Conservation (phyloP, 2,329 filamentous ascomycete species). For the Xylariaceae sp. region DNA sequence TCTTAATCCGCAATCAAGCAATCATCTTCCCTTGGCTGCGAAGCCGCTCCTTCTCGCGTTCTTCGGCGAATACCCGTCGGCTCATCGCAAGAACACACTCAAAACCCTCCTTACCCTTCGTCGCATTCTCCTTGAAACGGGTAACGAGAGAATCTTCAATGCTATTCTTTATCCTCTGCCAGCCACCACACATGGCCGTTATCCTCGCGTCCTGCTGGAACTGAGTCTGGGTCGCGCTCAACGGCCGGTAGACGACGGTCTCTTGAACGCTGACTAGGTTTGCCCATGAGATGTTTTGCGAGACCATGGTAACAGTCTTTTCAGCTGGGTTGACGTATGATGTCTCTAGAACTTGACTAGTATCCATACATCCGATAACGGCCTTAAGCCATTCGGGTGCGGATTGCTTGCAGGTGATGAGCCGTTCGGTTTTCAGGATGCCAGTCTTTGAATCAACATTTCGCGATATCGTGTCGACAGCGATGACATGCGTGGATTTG, state of each 20-base stretch:
- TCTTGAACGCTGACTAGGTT: constrained; percentile 92
- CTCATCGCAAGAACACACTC: constrained; percentile 95
- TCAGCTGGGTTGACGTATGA: constrained; percentile 86
- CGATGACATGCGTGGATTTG: constrained; percentile 94
- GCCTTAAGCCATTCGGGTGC: constrained; percentile 81
- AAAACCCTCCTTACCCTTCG: constrained; percentile 90
- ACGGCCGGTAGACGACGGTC: constrained; percentile 83
- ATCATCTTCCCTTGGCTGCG: constrained; percentile 41
- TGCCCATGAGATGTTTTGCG: constrained; percentile 90
- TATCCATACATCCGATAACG: constrained; percentile 79
- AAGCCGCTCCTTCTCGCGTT: constrained; percentile 68
- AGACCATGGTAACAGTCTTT: constrained; percentile 95
- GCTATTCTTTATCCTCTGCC: constrained; percentile 95
- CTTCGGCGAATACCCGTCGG: constrained; percentile 87
- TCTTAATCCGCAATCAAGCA: constrained; percentile 22
- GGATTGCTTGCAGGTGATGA: constrained; percentile 66
- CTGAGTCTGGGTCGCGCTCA: constrained; percentile 66
- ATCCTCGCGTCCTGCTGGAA: constrained; percentile 92
- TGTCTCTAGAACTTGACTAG: constrained; percentile 90
- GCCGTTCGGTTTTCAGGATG: constrained; percentile 65
- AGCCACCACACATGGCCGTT: constrained; percentile 92
- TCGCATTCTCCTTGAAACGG: constrained; percentile 89
- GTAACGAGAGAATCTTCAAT: constrained; percentile 92
- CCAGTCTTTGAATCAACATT: constrained; percentile 60
- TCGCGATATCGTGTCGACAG: constrained; percentile 89